Percentiles rank a stretch among this genome's conserved stretches.
These are phyloP conservation scores for Circinella umbellata DNA, from an alignment of 371 early-diverging fungal species.

Conservation along the genomic window DNA sequence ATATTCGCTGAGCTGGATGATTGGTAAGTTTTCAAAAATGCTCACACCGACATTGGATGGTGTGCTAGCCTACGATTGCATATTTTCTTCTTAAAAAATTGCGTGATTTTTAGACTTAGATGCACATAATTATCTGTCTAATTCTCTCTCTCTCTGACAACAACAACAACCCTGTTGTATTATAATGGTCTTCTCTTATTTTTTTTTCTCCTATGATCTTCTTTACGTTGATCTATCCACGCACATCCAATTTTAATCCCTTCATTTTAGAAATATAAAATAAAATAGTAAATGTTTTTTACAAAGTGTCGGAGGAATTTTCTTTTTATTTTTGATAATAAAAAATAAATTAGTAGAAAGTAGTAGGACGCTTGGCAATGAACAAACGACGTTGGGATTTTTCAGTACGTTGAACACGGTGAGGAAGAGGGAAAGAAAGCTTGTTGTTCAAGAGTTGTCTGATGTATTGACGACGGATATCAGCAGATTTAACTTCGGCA, in stretches of 20 bases:
- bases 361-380: conserved; percentile 92
- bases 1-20: conserved; percentile 10
- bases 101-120: neutral
- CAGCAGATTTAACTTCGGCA: conserved; percentile 85
- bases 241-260: too few relatives aligned
- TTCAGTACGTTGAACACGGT: conserved; percentile 86
- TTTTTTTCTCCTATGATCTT: neutral
- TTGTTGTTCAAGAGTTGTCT: conserved; percentile 88
- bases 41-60: conserved; percentile 7
- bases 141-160: neutral
- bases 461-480: conserved; percentile 98
- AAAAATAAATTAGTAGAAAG: conserved; percentile 68
- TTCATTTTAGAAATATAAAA: too few relatives aligned
- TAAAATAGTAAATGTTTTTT: too few relatives aligned
- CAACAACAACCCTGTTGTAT: too few relatives aligned
- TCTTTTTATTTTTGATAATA: neutral
- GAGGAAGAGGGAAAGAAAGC: conserved; percentile 98
- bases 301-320: neutral
- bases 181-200: too few relatives aligned
- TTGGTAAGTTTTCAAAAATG: conserved; percentile 7
- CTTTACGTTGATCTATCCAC: neutral
- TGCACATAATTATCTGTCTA: neutral
- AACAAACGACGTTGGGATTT: conserved; percentile 77
- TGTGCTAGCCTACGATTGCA: neutral
- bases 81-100: neutral